phyloP scores from a whole-genome alignment of 495 filamentous ascomycete species.

The Sphaerosporella brunnea region DNA sequence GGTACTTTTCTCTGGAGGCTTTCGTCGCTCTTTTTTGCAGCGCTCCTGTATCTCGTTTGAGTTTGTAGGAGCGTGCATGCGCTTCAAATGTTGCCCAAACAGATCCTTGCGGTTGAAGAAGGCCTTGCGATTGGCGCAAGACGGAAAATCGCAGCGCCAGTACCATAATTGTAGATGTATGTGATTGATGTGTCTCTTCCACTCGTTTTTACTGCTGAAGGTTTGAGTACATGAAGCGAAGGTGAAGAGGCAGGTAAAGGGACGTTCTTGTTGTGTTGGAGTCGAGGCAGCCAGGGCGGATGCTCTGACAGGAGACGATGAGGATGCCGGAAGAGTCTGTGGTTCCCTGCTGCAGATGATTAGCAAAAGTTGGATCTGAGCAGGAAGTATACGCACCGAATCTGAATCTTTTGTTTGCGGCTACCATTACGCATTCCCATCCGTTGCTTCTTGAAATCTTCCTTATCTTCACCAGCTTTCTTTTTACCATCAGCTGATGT shows the following conservation, averaged over 20 bases:
- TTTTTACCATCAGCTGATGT: background rate
- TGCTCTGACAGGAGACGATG: background rate
- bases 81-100: constrained; percentile 81
- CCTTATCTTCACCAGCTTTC: background rate
- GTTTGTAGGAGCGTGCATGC: constrained; percentile 55
- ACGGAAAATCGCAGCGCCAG: constrained; percentile 59
- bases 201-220: constrained; percentile 89
- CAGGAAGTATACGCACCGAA: background rate
- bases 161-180: constrained; percentile 65
- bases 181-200: constrained; percentile 75
- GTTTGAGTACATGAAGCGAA: constrained; percentile 69
- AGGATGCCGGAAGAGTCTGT: no score
- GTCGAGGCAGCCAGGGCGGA: background rate
- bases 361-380: no score
- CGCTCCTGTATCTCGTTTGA: constrained; percentile 31
- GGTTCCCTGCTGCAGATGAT: no score
- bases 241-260: constrained; percentile 65
- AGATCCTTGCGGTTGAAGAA: constrained; percentile 89
- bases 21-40: constrained; percentile 43
- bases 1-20: constrained; percentile 40
- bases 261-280: constrained; percentile 28
- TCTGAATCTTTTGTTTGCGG: constrained; percentile 1
- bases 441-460: background rate
- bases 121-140: constrained; percentile 39
- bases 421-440: background rate